Evolutionary conservation across 2,329 filamentous ascomycete species (phyloP).

Genomic region (Apiospora koreana): DNA sequence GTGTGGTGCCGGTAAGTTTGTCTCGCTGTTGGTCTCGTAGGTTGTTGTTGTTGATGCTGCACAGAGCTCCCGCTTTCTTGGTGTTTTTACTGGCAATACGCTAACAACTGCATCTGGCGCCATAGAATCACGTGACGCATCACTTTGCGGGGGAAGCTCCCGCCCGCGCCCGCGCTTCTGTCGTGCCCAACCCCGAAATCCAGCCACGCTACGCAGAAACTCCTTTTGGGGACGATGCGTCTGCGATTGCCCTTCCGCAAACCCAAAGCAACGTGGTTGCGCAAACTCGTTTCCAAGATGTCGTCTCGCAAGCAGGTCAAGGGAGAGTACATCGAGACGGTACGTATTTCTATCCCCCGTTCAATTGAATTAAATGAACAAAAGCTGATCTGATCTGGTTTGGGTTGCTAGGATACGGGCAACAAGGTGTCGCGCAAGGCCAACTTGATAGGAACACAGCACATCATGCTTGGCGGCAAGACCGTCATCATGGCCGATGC

Average conservation of each 20-base stretch:
- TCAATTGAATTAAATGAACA: background rate
- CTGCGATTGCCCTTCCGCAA: background rate
- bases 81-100: background rate
- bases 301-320: conserved; percentile 71
- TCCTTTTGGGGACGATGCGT: background rate
- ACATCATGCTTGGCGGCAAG: conserved; percentile 96
- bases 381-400: background rate
- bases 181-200: background rate
- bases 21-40: no score
- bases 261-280: background rate
- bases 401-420: conserved; percentile 73
- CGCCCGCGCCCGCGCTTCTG: background rate
- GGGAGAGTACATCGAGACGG: conserved; percentile 96
- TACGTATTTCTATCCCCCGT: conserved; percentile 42
- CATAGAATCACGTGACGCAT: background rate
- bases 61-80: background rate
- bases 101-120: conserved; percentile 2
- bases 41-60: background rate
- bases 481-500: conserved; percentile 95
- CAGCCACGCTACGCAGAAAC: background rate
- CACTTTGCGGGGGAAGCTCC: background rate
- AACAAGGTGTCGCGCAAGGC: conserved; percentile 97
- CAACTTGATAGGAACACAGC: conserved; percentile 90
- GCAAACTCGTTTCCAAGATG: conserved; percentile 1
- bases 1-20: background rate